Conservation (phyloP, 305 asterid species). For the Salvia sclarea region DNA sequence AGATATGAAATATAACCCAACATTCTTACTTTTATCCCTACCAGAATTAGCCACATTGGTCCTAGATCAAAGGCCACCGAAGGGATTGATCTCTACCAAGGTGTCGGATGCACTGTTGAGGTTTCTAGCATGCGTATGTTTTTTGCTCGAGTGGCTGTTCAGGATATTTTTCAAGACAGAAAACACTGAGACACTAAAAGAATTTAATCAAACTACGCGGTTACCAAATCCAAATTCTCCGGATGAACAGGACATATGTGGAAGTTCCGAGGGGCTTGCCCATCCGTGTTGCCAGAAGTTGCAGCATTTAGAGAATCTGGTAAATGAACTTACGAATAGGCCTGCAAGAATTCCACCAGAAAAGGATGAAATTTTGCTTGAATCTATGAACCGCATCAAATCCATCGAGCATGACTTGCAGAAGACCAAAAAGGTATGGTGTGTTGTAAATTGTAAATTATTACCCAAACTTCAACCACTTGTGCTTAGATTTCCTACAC, state of each 20-base stretch:
- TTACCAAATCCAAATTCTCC: slow-evolving; percentile 41
- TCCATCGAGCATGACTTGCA: slow-evolving; percentile 86
- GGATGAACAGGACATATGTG: slow-evolving; percentile 36
- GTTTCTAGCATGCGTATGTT: slow-evolving; percentile 54
- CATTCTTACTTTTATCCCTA: slow-evolving; percentile 28
- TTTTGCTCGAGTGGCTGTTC: slow-evolving; percentile 44
- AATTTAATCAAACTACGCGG: slow-evolving; percentile 32
- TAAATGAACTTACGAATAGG: slow-evolving; percentile 67
- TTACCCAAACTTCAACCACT: neutral
- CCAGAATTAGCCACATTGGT: slow-evolving; percentile 42
- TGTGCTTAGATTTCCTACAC: neutral
- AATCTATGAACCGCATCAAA: slow-evolving; percentile 86
- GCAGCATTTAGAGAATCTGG: slow-evolving; percentile 76
- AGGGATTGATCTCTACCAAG: slow-evolving; percentile 41
- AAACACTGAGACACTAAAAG: slow-evolving; percentile 32
- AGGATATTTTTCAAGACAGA: slow-evolving; percentile 42
- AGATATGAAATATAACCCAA: slow-evolving; percentile 18
- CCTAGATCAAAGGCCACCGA: slow-evolving; percentile 41
- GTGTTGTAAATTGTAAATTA: neutral
- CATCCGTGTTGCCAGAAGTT: slow-evolving; percentile 83
- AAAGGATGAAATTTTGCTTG: slow-evolving; percentile 75
- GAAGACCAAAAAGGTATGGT: slow-evolving; percentile 74
- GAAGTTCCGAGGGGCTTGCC: slow-evolving; percentile 47
- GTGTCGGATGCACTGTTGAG: slow-evolving; percentile 44
- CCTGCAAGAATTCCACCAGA: slow-evolving; percentile 86